phyloP scores from a whole-genome alignment of 176 grass and related monocot genomes.

The Ampelocalamus luodianensis region DNA sequence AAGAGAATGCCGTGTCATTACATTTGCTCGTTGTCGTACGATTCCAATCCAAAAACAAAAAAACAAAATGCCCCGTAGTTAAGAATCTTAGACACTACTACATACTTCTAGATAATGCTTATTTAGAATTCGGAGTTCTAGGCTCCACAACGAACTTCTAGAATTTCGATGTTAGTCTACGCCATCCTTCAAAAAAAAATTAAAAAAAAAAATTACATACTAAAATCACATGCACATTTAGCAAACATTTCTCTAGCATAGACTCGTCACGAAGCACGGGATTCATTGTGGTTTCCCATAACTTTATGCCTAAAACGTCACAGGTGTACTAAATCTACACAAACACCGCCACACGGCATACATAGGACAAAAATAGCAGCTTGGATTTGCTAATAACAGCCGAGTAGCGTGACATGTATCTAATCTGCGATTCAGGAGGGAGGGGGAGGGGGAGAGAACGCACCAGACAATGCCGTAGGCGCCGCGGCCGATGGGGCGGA shows the following conservation, averaged over 20 bases:
- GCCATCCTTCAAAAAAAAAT: neutral
- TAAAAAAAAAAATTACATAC: neutral
- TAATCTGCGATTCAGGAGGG: neutral
- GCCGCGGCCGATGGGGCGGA: slow-evolving; percentile 87
- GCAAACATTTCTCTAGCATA: neutral
- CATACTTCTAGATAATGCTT: neutral
- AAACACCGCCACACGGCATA: neutral
- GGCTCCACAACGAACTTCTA: no score
- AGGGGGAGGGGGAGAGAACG: slow-evolving; percentile 31
- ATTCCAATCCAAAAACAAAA: neutral
- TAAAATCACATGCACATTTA: neutral
- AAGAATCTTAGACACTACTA: neutral
- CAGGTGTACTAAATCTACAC: slow-evolving; percentile 7
- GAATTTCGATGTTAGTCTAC: neutral
- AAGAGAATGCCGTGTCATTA: neutral
- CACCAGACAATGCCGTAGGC: slow-evolving; percentile 99
- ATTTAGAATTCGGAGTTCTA: no score
- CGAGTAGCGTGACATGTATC: neutral
- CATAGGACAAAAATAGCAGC: neutral
- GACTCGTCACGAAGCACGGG: neutral
- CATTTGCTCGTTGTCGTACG: neutral
- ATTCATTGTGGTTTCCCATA: slow-evolving; percentile 1
- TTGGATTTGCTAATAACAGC: slow-evolving; percentile 9
- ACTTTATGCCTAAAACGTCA: slow-evolving; percentile 27
- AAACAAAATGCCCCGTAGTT: neutral